These are phyloP conservation scores for Neonectria neomacrospora DNA, from an alignment of 2,329 filamentous ascomycete genomes.

Conservation along the genomic window DNA sequence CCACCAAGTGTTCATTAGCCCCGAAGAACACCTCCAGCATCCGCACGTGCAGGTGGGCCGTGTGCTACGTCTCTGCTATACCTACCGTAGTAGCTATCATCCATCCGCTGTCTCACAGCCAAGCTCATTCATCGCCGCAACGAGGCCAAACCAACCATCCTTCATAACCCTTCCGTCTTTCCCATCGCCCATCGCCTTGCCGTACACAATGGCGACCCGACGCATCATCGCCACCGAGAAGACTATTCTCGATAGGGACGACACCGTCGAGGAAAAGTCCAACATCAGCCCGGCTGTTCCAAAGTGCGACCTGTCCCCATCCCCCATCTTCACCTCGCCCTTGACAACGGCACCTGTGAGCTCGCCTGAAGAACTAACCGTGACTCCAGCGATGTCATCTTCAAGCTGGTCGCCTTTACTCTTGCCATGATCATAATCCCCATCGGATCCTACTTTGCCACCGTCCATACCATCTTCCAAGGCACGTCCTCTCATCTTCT, in stretches of 20 bases:
- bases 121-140: constrained; percentile 18
- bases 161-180: constrained; percentile 21
- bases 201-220: constrained; percentile 72
- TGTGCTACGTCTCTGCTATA: constrained; percentile 20
- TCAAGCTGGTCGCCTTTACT: constrained; percentile 91
- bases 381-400: constrained; percentile 76
- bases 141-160: constrained; percentile 12
- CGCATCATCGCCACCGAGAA: constrained; percentile 74
- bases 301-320: constrained; percentile 64
- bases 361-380: constrained; percentile 18
- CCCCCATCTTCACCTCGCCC: not conserved
- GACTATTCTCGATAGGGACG: constrained; percentile 71
- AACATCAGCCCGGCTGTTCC: constrained; percentile 87
- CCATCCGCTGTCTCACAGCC: constrained; percentile 18
- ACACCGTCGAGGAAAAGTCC: constrained; percentile 66
- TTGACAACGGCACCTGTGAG: not conserved
- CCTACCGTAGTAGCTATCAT: not conserved
- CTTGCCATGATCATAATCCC: constrained; percentile 90
- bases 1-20: not conserved
- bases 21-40: constrained; percentile 2
- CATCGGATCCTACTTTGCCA: constrained; percentile 88
- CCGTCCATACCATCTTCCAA: constrained; percentile 79
- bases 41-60: constrained; percentile 42
- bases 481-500: constrained; percentile 61
- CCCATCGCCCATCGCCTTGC: constrained; percentile 20